A percentile compares a stretch with the other conserved stretches of the same genome.
These are phyloP conservation scores for Ceriops decandra DNA, from an alignment of 345 rosid genomes.

Conservation along the genomic window DNA sequence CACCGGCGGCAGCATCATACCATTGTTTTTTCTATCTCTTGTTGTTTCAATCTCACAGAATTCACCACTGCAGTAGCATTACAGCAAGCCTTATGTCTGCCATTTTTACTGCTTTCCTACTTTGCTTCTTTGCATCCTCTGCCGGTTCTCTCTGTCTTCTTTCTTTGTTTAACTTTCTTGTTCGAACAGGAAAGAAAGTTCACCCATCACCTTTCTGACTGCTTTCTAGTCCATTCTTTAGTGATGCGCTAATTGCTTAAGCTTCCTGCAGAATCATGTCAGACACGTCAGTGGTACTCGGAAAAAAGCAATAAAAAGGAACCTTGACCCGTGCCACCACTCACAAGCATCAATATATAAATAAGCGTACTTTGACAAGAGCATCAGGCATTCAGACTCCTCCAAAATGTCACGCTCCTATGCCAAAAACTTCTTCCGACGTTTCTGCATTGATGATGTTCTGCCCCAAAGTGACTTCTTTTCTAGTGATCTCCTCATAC, in stretches of 20 bases:
- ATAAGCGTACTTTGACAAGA: conserved; percentile 30
- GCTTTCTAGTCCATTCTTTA: conserved; percentile 26
- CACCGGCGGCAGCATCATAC: conserved; percentile 32
- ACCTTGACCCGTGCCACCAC: conserved; percentile 42
- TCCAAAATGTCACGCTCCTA: conserved; percentile 53
- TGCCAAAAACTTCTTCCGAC: conserved; percentile 58
- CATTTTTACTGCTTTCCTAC: conserved; percentile 43
- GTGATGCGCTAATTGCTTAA: conserved; percentile 38
- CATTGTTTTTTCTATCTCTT: not conserved
- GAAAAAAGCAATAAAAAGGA: conserved; percentile 36
- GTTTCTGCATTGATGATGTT: conserved; percentile 72
- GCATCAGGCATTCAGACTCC: conserved; percentile 11
- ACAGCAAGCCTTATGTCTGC: conserved; percentile 55
- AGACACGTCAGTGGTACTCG: conserved; percentile 31
- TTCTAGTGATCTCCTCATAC: conserved; percentile 74
- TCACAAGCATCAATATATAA: conserved; percentile 48
- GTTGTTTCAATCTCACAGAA: conserved; percentile 13
- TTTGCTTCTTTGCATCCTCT: conserved; percentile 17
- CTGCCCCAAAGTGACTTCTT: conserved; percentile 58
- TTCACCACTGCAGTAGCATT: conserved; percentile 38
- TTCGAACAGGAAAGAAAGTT: conserved; percentile 32
- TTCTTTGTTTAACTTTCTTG: conserved; percentile 34
- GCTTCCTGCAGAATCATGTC: conserved; percentile 28
- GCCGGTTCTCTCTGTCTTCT: conserved; percentile 18
- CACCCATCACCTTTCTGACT: conserved; percentile 23